Evolutionary conservation across 352 stramenopile genomes (phyloP).

Genomic region (Saprolegnia parasitica): DNA sequence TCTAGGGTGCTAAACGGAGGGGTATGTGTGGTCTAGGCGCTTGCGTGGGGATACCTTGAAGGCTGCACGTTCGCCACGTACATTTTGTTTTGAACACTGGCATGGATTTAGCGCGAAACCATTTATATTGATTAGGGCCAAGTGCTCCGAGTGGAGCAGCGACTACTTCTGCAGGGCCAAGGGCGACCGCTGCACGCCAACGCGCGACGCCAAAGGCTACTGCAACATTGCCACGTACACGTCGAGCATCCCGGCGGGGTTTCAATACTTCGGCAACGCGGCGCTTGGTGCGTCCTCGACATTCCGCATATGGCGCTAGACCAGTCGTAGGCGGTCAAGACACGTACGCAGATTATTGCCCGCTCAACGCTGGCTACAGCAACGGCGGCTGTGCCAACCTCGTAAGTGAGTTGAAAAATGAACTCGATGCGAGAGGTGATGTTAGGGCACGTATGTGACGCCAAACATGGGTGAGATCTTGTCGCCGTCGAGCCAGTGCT

Average conservation of each 20-base stretch:
- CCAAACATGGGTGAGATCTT: constrained; percentile 51
- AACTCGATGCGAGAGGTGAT: constrained; percentile 33
- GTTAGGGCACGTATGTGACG: constrained; percentile 38
- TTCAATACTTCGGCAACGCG: constrained; percentile 75
- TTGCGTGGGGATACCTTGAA: constrained; percentile 71
- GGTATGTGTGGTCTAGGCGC: constrained; percentile 14
- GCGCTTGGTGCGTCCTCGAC: constrained; percentile 34
- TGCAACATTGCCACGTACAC: constrained; percentile 66
- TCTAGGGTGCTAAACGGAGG: no score
- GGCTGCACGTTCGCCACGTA: constrained; percentile 58
- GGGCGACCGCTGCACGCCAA: constrained; percentile 32
- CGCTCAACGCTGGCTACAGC: constrained; percentile 69
- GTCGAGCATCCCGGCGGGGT: constrained; percentile 62
- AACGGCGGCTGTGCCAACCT: constrained; percentile 64
- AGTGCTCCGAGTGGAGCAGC: constrained; percentile 63
- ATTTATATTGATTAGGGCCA: constrained; percentile 3
- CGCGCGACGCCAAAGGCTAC: constrained; percentile 52
- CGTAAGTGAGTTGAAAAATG: not conserved
- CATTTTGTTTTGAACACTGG: no score
- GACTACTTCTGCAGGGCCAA: constrained; percentile 57
- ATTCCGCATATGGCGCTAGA: no score
- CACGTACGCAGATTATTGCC: constrained; percentile 73
- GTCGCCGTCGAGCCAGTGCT: constrained; percentile 55
- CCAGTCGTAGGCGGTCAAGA: constrained; percentile 38
- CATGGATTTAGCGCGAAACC: no score